Evolutionary conservation across 345 rosid genomes (phyloP).

Genomic region (Pistacia atlantica): DNA sequence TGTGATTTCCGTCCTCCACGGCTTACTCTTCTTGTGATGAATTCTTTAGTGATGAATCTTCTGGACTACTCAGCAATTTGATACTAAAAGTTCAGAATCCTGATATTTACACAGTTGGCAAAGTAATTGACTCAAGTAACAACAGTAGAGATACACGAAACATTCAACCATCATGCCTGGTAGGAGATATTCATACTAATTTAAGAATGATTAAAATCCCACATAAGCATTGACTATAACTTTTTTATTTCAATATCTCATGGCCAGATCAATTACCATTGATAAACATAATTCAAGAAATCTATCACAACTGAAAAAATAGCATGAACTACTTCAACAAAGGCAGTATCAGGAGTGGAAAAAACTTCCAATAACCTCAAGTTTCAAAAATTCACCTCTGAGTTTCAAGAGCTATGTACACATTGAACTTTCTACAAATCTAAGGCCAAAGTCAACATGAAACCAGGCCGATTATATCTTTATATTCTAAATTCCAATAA

Average conservation of each 20-base stretch:
- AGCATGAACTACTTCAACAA: not conserved
- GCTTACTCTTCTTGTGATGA: conserved; percentile 28
- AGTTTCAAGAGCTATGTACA: not conserved
- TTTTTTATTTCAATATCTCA: not conserved
- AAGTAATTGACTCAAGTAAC: not conserved
- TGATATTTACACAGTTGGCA: not conserved
- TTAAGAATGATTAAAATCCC: not conserved
- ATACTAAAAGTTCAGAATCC: conserved; percentile 23
- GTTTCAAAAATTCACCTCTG: not conserved
- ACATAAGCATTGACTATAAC: not conserved
- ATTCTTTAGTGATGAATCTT: conserved; percentile 22
- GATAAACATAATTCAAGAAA: not conserved
- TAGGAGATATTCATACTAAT: not conserved
- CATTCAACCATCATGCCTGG: not conserved
- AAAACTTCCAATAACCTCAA: not conserved
- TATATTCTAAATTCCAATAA: not conserved
- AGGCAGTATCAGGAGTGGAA: not conserved
- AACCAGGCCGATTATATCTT: not conserved
- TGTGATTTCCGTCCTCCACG: conserved; percentile 29
- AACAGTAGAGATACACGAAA: not conserved
- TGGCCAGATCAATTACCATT: not conserved
- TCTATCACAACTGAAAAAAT: not conserved
- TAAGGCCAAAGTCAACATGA: not conserved
- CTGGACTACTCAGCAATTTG: conserved; percentile 40
- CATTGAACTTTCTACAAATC: not conserved